Percentiles rank a stretch among this genome's conserved stretches.
phyloP scores from a whole-genome alignment of 768 basidiomycete genomes.

The Pilatotrama ljubarskyi region DNA sequence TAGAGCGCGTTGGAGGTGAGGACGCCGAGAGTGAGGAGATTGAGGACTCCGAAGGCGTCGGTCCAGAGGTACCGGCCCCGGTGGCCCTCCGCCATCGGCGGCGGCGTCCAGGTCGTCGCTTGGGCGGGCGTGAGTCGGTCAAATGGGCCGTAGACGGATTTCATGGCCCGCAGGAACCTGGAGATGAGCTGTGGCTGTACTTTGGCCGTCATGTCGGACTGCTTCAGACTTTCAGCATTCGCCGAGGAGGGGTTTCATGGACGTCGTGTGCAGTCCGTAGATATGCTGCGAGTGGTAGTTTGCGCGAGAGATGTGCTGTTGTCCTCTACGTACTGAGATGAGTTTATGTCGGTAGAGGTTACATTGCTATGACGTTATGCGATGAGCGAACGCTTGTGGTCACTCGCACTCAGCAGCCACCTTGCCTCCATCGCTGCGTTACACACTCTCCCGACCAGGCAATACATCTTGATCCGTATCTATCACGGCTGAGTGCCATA shows the following conservation, averaged over 20 bases:
- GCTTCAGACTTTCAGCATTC: not conserved
- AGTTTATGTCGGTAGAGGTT: too few relatives aligned
- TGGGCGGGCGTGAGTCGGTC: not conserved
- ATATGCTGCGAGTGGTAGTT: not conserved
- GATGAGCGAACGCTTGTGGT: too few relatives aligned
- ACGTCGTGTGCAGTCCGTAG: too few relatives aligned
- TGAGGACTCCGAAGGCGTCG: constrained; percentile 34
- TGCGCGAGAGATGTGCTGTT: too few relatives aligned
- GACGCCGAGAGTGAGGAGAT: constrained; percentile 29
- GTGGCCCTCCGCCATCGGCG: constrained; percentile 24
- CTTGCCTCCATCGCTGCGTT: too few relatives aligned
- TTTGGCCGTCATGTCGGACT: not conserved
- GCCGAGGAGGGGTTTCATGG: too few relatives aligned
- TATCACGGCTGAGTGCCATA: too few relatives aligned
- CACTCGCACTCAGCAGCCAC: too few relatives aligned
- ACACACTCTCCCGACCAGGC: too few relatives aligned
- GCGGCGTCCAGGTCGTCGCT: constrained; percentile 21
- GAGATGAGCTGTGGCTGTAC: not conserved
- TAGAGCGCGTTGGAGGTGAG: constrained; percentile 22
- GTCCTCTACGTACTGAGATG: too few relatives aligned
- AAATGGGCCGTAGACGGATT: constrained; percentile 23
- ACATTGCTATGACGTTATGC: too few relatives aligned
- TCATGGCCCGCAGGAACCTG: constrained; percentile 24
- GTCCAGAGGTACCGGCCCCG: constrained; percentile 36
- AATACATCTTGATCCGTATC: too few relatives aligned